phyloP scores from a whole-genome alignment of 2,329 filamentous ascomycete species.

The Penicillium paneum region DNA sequence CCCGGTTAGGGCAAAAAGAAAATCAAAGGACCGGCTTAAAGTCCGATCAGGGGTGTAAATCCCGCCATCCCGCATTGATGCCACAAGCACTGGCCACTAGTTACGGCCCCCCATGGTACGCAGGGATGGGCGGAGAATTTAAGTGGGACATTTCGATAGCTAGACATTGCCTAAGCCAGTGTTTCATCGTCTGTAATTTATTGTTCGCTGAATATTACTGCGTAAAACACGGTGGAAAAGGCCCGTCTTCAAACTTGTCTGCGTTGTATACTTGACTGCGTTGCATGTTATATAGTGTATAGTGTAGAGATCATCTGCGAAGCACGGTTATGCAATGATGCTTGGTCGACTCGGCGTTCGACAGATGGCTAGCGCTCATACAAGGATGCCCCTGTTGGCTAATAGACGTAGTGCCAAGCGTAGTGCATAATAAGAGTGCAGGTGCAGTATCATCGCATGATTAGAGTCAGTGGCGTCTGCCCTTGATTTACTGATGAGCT shows the following conservation, averaged over 20 bases:
- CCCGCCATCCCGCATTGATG: constrained; percentile 18
- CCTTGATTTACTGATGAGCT: constrained; percentile 1
- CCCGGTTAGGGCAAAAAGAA: background rate
- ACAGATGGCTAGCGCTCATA: background rate
- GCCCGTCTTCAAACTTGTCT: too few relatives aligned
- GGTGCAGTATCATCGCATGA: background rate
- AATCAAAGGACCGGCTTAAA: constrained; percentile 8
- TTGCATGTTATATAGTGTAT: background rate
- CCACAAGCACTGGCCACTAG: constrained; percentile 19
- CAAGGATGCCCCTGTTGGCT: background rate
- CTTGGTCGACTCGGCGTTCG: background rate
- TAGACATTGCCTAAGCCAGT: background rate
- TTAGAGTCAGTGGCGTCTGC: background rate
- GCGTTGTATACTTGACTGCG: background rate
- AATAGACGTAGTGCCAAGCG: background rate
- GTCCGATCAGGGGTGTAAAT: constrained; percentile 15
- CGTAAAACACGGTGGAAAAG: background rate
- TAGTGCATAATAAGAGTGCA: background rate
- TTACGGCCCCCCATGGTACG: constrained; percentile 2
- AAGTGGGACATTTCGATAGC: background rate
- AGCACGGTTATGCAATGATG: constrained; percentile 22
- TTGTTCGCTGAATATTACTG: background rate
- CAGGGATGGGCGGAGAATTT: constrained; percentile 18
- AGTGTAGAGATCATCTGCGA: constrained; percentile 17
- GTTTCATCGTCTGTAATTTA: constrained; percentile 10